phyloP scores from a whole-genome alignment of 371 early-diverging fungal species.

The Parasitella parasitica region DNA sequence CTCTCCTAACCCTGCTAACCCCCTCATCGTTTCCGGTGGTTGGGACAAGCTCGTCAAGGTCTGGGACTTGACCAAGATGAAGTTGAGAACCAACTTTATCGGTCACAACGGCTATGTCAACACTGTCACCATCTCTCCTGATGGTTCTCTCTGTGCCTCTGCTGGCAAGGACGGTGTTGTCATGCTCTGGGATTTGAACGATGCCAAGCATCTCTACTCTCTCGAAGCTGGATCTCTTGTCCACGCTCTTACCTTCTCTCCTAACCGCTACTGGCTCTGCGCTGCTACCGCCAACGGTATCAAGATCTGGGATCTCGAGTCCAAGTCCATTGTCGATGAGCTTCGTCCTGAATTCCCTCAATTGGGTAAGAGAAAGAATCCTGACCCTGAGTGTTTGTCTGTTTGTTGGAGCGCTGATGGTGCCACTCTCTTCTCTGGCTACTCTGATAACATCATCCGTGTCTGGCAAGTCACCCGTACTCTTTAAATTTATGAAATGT shows the following conservation, averaged over 20 bases:
- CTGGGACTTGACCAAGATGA: conserved; percentile 98
- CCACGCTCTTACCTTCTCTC: conserved; percentile 97
- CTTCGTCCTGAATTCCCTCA: conserved; percentile 88
- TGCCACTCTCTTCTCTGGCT: conserved; percentile 96
- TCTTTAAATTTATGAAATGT: conserved; percentile 2
- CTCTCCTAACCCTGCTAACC: conserved; percentile 98
- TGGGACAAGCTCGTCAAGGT: conserved; percentile 99
- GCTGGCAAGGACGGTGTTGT: conserved; percentile 99
- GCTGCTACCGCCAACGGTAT: conserved; percentile 96
- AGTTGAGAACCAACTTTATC: conserved; percentile 98
- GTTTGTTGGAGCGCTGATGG: conserved; percentile 98
- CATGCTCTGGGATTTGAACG: conserved; percentile 99
- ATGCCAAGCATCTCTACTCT: conserved; percentile 99
- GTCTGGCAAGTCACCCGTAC: conserved; percentile 89
- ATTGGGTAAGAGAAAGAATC: conserved; percentile 67
- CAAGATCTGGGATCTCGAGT: conserved; percentile 99
- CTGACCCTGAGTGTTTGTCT: conserved; percentile 88
- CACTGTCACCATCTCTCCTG: conserved; percentile 98
- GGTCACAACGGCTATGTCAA: conserved; percentile 98
- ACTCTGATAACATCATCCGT: conserved; percentile 95
- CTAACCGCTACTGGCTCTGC: conserved; percentile 99
- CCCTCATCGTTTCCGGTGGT: conserved; percentile 96
- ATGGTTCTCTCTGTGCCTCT: conserved; percentile 99
- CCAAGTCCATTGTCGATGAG: conserved; percentile 96
- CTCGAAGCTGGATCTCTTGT: conserved; percentile 94